phyloP scores from a whole-genome alignment of 257 asterid genomes.

The Voacanga thouarsii region DNA sequence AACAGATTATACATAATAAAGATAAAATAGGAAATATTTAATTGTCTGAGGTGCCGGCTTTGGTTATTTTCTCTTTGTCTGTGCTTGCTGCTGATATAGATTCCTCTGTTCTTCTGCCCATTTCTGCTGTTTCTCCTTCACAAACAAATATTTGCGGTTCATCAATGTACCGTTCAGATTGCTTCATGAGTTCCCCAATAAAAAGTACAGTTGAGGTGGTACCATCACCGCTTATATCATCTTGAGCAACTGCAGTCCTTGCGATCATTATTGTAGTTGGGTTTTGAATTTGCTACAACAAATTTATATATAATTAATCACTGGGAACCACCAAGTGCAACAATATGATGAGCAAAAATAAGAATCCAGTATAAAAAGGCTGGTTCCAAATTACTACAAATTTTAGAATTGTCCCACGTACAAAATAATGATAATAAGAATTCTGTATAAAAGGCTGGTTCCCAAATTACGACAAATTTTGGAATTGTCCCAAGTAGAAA shows the following conservation, averaged over 20 bases:
- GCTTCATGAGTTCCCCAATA: conserved; percentile 99
- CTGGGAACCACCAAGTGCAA: neutral
- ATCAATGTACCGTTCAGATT: conserved; percentile 88
- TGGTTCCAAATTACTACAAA: neutral
- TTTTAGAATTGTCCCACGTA: neutral
- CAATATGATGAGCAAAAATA: neutral
- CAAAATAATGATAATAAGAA: neutral
- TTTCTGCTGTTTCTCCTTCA: conserved; percentile 77
- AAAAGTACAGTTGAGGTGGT: conserved; percentile 96
- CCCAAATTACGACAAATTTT: neutral
- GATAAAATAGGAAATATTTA: no score
- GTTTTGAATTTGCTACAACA: conserved; percentile 91
- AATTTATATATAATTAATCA: conserved; percentile 2
- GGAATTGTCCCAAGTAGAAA: neutral
- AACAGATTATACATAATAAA: no score
- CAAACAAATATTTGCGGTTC: conserved; percentile 30
- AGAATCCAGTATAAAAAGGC: neutral
- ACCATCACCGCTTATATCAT: conserved; percentile 96
- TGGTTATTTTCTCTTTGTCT: no score
- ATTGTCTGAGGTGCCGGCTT: no score
- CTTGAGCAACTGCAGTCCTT: conserved; percentile 99
- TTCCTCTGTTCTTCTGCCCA: conserved; percentile 95
- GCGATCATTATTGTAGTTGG: conserved; percentile 99
- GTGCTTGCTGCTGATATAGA: conserved; percentile 77
- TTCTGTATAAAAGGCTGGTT: neutral